A percentile compares a stretch with the other conserved stretches of the same genome.
Evolutionary conservation across 139 green algal genomes (phyloP).

Genomic region (Asterochloris sp.): DNA sequence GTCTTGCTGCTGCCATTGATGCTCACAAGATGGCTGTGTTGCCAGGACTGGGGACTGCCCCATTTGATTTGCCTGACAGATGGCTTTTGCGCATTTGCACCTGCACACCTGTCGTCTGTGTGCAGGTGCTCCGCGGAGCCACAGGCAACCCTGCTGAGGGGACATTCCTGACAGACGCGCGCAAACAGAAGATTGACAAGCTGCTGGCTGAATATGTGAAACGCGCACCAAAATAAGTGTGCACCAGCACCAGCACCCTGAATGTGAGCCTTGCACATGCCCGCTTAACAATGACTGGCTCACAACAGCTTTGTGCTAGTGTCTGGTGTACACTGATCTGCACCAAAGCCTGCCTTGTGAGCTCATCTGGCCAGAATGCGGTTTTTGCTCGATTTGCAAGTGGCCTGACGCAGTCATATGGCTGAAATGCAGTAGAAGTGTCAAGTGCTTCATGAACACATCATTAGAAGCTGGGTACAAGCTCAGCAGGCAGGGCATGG

Average conservation of each 20-base stretch:
- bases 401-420: too few relatives aligned
- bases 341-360: too few relatives aligned
- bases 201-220: neutral
- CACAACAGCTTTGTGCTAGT: too few relatives aligned
- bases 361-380: too few relatives aligned
- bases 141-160: neutral
- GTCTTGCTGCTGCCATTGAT: neutral
- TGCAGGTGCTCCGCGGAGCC: neutral
- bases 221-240: neutral
- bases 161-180: neutral
- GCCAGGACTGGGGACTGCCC: constrained; percentile 2
- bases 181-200: neutral
- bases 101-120: neutral
- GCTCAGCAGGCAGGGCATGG: too few relatives aligned
- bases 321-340: too few relatives aligned
- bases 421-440: too few relatives aligned
- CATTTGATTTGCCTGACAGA: neutral
- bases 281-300: too few relatives aligned
- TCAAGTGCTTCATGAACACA: too few relatives aligned
- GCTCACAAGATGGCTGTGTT: neutral
- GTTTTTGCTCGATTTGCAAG: too few relatives aligned
- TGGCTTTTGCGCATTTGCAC: neutral
- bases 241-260: neutral
- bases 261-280: neutral
- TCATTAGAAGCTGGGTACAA: too few relatives aligned